Conservation (phyloP, 305 asterid species). For the Solanum chacoense region DNA sequence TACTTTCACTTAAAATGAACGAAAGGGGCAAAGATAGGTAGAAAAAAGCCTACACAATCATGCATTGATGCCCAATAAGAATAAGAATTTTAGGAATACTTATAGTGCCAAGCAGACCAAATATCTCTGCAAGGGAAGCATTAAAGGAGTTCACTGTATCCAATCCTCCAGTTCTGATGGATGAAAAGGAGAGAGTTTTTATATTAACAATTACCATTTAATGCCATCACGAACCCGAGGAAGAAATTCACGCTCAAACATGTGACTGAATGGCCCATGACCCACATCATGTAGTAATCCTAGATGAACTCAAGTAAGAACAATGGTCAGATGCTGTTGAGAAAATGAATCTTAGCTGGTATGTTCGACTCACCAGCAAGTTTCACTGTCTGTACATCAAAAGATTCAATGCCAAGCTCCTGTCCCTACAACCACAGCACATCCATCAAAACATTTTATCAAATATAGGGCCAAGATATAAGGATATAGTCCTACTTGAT, state of each 20-base stretch:
- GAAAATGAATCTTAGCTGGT: neutral
- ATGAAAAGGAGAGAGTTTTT: neutral
- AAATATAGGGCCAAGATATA: constrained; percentile 7
- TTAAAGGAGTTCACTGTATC: neutral
- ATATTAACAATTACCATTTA: constrained; percentile 38
- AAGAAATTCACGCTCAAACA: constrained; percentile 72
- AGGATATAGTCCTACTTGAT: constrained; percentile 42
- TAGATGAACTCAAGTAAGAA: constrained; percentile 22
- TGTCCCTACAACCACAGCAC: constrained; percentile 45
- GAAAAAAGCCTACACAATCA: neutral
- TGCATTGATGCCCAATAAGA: neutral
- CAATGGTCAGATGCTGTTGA: neutral
- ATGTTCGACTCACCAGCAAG: constrained; percentile 50
- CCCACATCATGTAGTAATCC: constrained; percentile 94
- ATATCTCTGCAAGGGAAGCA: neutral
- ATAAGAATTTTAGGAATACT: neutral
- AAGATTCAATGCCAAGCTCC: constrained; percentile 68
- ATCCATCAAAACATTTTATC: constrained; percentile 3
- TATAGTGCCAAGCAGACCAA: neutral
- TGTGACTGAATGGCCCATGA: constrained; percentile 95
- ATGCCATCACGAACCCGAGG: constrained; percentile 45
- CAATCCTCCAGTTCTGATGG: neutral
- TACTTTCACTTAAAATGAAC: neutral
- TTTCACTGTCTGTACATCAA: constrained; percentile 65
- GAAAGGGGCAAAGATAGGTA: neutral